Evolutionary conservation across 169 alveolate species (phyloP).

Genomic region (Miamiensis avidus): DNA sequence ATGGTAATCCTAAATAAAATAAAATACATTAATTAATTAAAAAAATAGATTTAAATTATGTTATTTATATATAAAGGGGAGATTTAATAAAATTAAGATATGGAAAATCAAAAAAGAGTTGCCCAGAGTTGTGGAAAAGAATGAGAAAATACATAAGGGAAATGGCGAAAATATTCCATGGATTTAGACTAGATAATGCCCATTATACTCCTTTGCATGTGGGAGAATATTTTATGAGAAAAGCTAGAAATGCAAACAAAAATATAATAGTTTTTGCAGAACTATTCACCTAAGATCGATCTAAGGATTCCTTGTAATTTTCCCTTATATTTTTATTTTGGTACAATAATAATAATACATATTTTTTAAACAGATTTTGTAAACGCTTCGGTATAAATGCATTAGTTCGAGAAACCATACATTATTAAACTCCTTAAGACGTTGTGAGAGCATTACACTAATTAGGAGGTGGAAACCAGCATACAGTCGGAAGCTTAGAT

Average conservation of each 20-base stretch:
- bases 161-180: slow-evolving; percentile 89
- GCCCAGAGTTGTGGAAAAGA: slow-evolving; percentile 90
- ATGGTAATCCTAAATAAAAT: slow-evolving; percentile 70
- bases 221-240: slow-evolving; percentile 87
- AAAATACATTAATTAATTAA: no score
- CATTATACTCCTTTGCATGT: slow-evolving; percentile 94
- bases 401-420: slow-evolving; percentile 87
- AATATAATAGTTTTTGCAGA: slow-evolving; percentile 91
- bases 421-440: slow-evolving; percentile 17
- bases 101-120: slow-evolving; percentile 85
- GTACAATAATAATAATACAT: neutral
- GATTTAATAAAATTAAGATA: slow-evolving; percentile 92
- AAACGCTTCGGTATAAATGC: slow-evolving; percentile 89
- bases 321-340: no score
- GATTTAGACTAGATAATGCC: slow-evolving; percentile 94
- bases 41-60: no score
- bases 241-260: slow-evolving; percentile 89
- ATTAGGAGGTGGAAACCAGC: slow-evolving; percentile 14
- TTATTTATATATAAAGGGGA: slow-evolving; percentile 50
- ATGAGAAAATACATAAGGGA: slow-evolving; percentile 89
- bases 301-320: slow-evolving; percentile 74
- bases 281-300: slow-evolving; percentile 84
- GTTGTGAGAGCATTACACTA: slow-evolving; percentile 17
- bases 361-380: slow-evolving; percentile 53
- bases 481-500: slow-evolving; percentile 31